phyloP scores from a whole-genome alignment of 306 rosid genomes.

The Cucurbita moschata region DNA sequence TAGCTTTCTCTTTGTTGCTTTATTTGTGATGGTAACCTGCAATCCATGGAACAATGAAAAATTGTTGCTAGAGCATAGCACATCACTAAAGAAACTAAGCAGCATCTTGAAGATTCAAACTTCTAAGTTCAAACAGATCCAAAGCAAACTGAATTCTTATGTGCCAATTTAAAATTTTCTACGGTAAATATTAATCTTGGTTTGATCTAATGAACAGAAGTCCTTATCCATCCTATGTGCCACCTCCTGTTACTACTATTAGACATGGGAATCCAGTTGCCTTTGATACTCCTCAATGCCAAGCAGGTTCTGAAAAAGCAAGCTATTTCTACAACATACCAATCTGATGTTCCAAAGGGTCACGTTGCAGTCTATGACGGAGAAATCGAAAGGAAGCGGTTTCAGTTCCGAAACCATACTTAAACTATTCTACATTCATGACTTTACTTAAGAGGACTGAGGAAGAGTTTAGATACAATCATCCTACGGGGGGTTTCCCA shows the following conservation, averaged over 20 bases:
- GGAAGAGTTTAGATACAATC: constrained; percentile 37
- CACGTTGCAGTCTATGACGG: constrained; percentile 17
- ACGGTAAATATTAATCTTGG: background rate
- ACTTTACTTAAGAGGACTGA: constrained; percentile 22
- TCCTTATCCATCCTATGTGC: background rate
- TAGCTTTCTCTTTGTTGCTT: background rate
- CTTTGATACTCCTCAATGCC: background rate
- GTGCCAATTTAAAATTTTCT: background rate
- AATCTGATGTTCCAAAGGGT: constrained; percentile 27
- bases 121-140: background rate
- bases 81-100: background rate
- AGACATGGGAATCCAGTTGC: background rate
- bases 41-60: background rate
- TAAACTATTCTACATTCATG: constrained; percentile 25
- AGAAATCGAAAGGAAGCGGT: constrained; percentile 19
- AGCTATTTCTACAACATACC: background rate
- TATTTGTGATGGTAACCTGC: background rate
- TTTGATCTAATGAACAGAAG: background rate
- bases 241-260: background rate
- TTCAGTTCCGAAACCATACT: constrained; percentile 23
- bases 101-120: background rate
- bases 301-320: background rate
- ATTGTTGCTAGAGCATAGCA: background rate
- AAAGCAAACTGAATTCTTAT: too few species aligned
- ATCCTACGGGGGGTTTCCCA: constrained; percentile 15